These are phyloP conservation scores for Centella asiatica DNA, from an alignment of 129 eudicot species.

Conservation along the genomic window DNA sequence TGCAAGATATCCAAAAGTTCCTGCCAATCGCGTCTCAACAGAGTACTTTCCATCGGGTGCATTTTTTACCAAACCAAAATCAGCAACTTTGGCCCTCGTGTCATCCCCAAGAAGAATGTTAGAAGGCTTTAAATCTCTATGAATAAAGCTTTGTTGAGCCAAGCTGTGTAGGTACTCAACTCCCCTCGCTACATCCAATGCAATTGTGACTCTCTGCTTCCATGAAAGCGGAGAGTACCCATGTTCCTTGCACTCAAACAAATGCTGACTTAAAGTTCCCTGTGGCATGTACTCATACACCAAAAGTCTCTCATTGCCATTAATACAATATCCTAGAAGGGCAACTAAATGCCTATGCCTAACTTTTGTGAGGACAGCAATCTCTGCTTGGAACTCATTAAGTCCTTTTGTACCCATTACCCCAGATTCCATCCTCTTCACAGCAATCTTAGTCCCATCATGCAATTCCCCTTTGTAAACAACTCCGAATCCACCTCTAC, in stretches of 20 bases:
- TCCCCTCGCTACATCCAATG: constrained; percentile 41
- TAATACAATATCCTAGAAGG: constrained; percentile 29
- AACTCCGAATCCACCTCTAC: constrained; percentile 38
- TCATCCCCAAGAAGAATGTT: constrained; percentile 32
- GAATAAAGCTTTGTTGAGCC: constrained; percentile 39
- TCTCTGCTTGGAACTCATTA: constrained; percentile 38
- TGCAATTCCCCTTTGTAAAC: constrained; percentile 36
- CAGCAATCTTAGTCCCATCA: constrained; percentile 44
- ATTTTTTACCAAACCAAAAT: constrained; percentile 30
- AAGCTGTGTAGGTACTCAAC: constrained; percentile 40
- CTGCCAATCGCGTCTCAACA: constrained; percentile 35
- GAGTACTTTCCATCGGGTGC: constrained; percentile 41
- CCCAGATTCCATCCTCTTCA: constrained; percentile 42
- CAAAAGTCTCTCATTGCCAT: constrained; percentile 42
- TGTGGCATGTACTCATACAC: constrained; percentile 46
- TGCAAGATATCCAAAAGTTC: constrained; percentile 42
- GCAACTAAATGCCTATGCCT: constrained; percentile 44
- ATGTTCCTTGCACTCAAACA: constrained; percentile 28
- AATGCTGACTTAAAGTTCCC: constrained; percentile 35
- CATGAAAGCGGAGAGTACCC: constrained; percentile 27
- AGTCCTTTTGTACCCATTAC: constrained; percentile 35
- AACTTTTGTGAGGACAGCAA: constrained; percentile 39
- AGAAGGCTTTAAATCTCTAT: constrained; percentile 36
- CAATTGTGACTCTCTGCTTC: constrained; percentile 34
- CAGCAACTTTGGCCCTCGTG: constrained; percentile 40